Percentiles rank a stretch among this genome's conserved stretches.
Evolutionary conservation across 164 flowering plant species (phyloP).

Genomic region (Vitis rupestris): DNA sequence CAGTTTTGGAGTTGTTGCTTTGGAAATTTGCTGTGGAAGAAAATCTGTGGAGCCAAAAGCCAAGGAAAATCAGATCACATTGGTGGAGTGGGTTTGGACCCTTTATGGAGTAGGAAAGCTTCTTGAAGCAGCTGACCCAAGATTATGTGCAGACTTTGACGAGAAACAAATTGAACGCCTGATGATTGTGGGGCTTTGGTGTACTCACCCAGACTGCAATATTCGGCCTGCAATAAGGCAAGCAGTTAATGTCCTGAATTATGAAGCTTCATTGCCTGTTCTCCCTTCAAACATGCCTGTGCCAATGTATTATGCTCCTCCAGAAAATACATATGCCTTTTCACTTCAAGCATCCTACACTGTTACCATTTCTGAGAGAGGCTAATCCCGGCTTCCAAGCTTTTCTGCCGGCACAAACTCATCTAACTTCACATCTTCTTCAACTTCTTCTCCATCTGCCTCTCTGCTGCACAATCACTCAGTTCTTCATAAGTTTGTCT

Average conservation of each 20-base stretch:
- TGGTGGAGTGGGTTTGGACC: slow-evolving; percentile 18
- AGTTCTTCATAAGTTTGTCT: no score
- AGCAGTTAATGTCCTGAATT: slow-evolving; percentile 20
- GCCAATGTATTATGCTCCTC: neutral
- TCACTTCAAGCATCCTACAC: no score
- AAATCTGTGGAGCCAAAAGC: neutral
- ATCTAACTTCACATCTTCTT: no score
- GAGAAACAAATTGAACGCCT: slow-evolving; percentile 18
- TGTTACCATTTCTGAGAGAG: no score
- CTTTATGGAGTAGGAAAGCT: slow-evolving; percentile 8
- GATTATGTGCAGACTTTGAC: slow-evolving; percentile 9
- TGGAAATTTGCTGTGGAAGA: slow-evolving; percentile 9
- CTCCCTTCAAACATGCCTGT: slow-evolving; percentile 14
- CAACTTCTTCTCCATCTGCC: no score
- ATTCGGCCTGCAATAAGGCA: slow-evolving; percentile 14
- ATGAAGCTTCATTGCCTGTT: slow-evolving; percentile 19
- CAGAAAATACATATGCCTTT: no score
- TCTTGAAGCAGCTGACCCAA: slow-evolving; percentile 11
- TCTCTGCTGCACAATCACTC: no score
- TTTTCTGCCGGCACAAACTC: no score
- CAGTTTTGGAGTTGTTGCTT: neutral
- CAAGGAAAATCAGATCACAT: neutral
- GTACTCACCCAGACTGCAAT: slow-evolving; percentile 29
- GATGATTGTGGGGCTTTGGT: slow-evolving; percentile 37
- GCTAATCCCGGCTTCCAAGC: no score